Evolutionary conservation across 202 grass and related monocot genomes (phyloP).

Genomic region (Setaria italica): DNA sequence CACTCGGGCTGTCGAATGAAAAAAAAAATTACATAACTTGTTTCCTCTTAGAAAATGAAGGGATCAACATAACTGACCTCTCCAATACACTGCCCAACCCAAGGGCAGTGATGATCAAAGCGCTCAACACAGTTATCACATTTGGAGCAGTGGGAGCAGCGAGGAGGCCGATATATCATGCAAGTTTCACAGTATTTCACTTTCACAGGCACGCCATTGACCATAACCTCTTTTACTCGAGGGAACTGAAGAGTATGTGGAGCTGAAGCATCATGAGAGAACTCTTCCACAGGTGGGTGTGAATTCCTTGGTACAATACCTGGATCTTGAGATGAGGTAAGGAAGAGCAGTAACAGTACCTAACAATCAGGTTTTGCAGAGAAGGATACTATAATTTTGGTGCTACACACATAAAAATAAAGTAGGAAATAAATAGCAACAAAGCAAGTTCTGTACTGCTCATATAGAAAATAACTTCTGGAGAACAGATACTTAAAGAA

Average conservation of each 20-base stretch:
- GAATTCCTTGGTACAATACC: conserved; percentile 80
- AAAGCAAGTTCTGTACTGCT: conserved; percentile 19
- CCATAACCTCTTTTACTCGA: conserved; percentile 63
- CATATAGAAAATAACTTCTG: conserved; percentile 37
- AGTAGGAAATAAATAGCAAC: conserved; percentile 39
- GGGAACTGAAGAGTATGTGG: conserved; percentile 63
- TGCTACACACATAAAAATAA: conserved; percentile 30
- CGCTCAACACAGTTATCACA: conserved; percentile 92
- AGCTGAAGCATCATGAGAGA: conserved; percentile 64
- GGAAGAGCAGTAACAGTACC: conserved; percentile 84
- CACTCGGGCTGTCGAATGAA: conserved; percentile 21
- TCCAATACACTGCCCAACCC: conserved; percentile 93
- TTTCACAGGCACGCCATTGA: conserved; percentile 64
- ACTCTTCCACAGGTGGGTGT: conserved; percentile 79
- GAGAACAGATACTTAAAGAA: conserved; percentile 21
- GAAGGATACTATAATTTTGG: conserved; percentile 56
- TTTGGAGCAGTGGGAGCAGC: conserved; percentile 83
- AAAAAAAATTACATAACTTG: conserved; percentile 20
- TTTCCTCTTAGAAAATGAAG: conserved; percentile 23
- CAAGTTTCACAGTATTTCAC: conserved; percentile 96
- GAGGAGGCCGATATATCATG: conserved; percentile 87
- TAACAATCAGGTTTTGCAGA: conserved; percentile 59
- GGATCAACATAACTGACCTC: conserved; percentile 62
- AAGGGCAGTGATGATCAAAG: conserved; percentile 95
- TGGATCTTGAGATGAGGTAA: conserved; percentile 93